Conservation (phyloP, 495 filamentous ascomycete genomes). For the Chaetomium tenue region DNA sequence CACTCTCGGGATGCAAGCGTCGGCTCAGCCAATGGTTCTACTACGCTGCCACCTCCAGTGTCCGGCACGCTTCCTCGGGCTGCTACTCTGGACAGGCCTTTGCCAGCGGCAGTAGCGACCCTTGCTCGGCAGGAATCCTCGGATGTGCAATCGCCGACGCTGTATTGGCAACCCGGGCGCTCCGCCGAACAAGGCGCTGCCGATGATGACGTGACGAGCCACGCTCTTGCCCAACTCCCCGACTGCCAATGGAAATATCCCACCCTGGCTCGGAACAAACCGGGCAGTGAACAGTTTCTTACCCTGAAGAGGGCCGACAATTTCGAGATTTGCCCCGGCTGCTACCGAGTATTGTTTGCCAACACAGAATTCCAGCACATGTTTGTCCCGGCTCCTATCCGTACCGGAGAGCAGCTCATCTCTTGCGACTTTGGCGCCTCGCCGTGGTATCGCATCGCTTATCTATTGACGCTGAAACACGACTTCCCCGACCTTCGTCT, state of each 20-base stretch:
- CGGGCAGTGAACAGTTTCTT: conserved; percentile 40
- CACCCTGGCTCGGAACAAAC: conserved; percentile 12
- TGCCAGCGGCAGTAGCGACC: conserved; percentile 23
- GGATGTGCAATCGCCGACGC: conserved; percentile 25
- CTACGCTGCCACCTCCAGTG: conserved; percentile 11
- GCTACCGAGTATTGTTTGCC: conserved; percentile 41
- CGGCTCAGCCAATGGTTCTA: conserved; percentile 23
- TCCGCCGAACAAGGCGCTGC: conserved; percentile 28
- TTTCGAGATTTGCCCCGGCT: conserved; percentile 49
- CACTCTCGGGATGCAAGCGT: conserved; percentile 30
- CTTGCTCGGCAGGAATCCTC: conserved; percentile 24
- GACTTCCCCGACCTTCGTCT: conserved; percentile 40
- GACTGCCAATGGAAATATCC: conserved; percentile 41
- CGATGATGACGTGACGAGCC: conserved; percentile 34
- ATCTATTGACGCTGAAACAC: conserved; percentile 44
- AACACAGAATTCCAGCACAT: conserved; percentile 40
- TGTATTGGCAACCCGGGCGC: conserved; percentile 34
- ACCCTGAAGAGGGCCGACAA: conserved; percentile 44
- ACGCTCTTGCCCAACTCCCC: conserved; percentile 36
- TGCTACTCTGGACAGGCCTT: conserved; percentile 26
- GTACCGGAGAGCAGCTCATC: conserved; percentile 37
- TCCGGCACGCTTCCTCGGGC: conserved; percentile 20
- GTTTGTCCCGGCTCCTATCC: conserved; percentile 40
- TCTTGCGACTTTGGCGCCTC: conserved; percentile 48
- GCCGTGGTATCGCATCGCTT: conserved; percentile 49